Evolutionary conservation across 1,284 basidiomycete species (phyloP).

Genomic region (Tilletia setariae): DNA sequence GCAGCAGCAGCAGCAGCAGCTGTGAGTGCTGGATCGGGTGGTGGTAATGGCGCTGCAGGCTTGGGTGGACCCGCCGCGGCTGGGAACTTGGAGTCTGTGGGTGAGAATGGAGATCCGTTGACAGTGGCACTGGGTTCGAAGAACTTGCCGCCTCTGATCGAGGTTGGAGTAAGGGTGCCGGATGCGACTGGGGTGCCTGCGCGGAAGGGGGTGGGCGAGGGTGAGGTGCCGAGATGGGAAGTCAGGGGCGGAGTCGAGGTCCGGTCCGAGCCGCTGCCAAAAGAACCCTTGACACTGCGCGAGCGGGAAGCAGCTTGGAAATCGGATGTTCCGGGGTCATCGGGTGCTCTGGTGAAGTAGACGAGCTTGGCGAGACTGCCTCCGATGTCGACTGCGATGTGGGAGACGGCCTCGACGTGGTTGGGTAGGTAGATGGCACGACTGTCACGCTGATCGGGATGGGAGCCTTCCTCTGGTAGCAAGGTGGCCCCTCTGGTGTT

Average conservation of each 20-base stretch:
- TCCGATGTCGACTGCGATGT: conserved; percentile 64
- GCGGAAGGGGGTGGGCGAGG: background rate
- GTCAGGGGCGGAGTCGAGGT: background rate
- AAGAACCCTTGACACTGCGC: background rate
- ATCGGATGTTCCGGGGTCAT: conserved; percentile 17
- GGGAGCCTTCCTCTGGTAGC: conserved; percentile 41
- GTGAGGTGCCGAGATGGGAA: background rate
- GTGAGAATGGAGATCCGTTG: background rate
- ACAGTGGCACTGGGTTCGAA: background rate
- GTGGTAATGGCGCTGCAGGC: background rate
- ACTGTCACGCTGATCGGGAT: conserved; percentile 43
- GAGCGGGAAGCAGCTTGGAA: background rate
- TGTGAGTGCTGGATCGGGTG: too few species aligned
- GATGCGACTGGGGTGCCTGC: conserved; percentile 24
- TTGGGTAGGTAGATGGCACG: conserved; percentile 54
- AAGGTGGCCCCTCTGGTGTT: conserved; percentile 45
- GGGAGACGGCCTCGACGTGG: conserved; percentile 50
- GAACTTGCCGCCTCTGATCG: conserved; percentile 31
- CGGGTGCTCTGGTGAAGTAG: conserved; percentile 71
- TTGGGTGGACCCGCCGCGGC: background rate
- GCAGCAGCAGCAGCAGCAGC: background rate
- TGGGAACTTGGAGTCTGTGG: background rate
- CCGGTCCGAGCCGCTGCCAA: conserved; percentile 2
- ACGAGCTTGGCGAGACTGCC: conserved; percentile 97
- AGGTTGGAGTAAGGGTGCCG: conserved; percentile 43